Evolutionary conservation across 257 asterid species (phyloP), one percentile per base, ranked within the genome.

Genomic region (Plantago elongata): DNA sequence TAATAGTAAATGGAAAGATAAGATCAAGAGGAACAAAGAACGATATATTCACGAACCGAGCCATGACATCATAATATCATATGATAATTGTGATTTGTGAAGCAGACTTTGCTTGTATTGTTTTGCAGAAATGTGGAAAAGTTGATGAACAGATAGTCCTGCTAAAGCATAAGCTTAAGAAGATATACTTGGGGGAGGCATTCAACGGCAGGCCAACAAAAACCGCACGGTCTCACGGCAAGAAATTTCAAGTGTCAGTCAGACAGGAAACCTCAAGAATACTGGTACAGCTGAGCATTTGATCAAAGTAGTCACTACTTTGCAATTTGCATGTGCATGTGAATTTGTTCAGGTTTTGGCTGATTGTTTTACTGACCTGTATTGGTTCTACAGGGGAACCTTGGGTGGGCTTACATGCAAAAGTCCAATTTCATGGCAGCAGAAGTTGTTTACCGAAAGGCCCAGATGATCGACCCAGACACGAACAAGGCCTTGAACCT

Each of bases 381-480:
- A 22, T 65, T 57, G 15, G 13, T 7, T 13, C 8, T 7, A 42
- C 75, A 84, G 95, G 96, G 99, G 3, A 89, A 89, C 67, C 61
- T 92, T 46, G 99, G 88, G 0, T 92, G 99, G 99, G 95, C 96
- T 0, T 92, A 89, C 45, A 92, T 82, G 91, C 95, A 83, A 65
- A 89, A 89, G 64, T 70, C 81, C 1, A 83, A 86, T 46, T 89
- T 69, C 66, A 72, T 83, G 34, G 86, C 89, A 29, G 99, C 99
- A 1, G 99, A 89, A 66, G 91, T 79, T 12, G 83, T 86, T 1
- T 92, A 89, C 43, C 74, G 84, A 0, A 92, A 89, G 69, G 96
- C 99, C 40, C 97, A 89, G 61, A 86, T 83, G 89, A 86, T 92
- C 18, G 93, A 92, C 7, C 82, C 88, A 0, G 97, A 92, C 34